phyloP scores from a whole-genome alignment of 23 red algal genomes.

The Cyanidiococcus yangmingshanensis region DNA sequence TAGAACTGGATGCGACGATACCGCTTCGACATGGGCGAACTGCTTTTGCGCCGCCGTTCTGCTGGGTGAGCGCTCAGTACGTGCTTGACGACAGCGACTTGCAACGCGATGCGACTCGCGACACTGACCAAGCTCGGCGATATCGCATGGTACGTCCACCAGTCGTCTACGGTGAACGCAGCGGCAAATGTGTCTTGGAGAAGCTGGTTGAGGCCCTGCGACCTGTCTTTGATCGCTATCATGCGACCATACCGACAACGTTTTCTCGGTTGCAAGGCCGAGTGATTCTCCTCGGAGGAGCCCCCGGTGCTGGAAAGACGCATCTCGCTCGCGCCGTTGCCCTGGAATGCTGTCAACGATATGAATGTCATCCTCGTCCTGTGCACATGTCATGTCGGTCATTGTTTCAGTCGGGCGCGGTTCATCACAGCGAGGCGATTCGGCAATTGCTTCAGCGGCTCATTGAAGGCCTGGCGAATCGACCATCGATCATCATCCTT shows the following conservation, averaged over 20 bases:
- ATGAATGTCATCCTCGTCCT: neutral
- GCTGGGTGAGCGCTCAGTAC: neutral
- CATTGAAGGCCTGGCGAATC: neutral
- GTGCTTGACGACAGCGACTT: no score
- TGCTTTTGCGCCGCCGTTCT: neutral
- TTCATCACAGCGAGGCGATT: neutral
- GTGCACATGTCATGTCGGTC: conserved; percentile 5
- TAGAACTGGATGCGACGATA: neutral
- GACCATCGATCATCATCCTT: neutral
- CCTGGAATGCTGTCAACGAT: neutral
- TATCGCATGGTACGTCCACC: neutral
- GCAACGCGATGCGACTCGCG: no score
- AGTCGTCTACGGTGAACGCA: neutral
- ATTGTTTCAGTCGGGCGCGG: neutral
- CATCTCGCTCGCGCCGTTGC: neutral
- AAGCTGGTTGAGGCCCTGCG: neutral
- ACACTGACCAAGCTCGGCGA: no score
- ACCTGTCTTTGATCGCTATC: neutral
- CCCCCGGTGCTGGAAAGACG: neutral
- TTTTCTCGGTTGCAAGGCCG: neutral
- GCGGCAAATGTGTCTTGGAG: neutral
- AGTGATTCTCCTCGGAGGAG: neutral
- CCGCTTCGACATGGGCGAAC: neutral
- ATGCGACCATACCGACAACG: neutral
- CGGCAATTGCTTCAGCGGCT: neutral